Conservation (phyloP, 2,329 filamentous ascomycete genomes). For the Pseudofabraea citricarpa region DNA sequence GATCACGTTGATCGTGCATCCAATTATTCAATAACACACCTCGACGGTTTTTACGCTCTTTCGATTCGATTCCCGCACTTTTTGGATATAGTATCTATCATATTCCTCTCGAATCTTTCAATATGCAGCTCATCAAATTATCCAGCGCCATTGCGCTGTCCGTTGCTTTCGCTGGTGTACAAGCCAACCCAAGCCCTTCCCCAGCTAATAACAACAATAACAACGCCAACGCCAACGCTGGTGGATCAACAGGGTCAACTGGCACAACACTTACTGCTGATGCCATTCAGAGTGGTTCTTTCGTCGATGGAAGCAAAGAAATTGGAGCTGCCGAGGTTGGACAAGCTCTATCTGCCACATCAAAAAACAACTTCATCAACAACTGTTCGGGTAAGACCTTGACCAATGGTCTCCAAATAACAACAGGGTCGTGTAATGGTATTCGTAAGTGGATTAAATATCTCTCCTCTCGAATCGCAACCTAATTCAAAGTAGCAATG, state of each 20-base stretch:
- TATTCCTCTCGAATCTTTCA: slow-evolving; percentile 8
- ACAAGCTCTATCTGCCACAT: slow-evolving; percentile 17
- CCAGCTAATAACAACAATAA: slow-evolving; percentile 8
- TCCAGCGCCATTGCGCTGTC: slow-evolving; percentile 18
- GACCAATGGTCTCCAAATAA: slow-evolving; percentile 55
- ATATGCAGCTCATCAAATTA: slow-evolving; percentile 23
- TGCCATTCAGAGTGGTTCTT: slow-evolving; percentile 16
- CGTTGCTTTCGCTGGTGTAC: slow-evolving; percentile 13
- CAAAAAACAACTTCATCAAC: slow-evolving; percentile 25
- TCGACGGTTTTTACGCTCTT: slow-evolving; percentile 27
- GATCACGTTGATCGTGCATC: slow-evolving; percentile 32
- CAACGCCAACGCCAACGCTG: slow-evolving; percentile 4
- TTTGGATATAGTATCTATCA: slow-evolving; percentile 5
- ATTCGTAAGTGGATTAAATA: slow-evolving; percentile 12
- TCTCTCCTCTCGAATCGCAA: too few species aligned
- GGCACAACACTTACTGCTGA: slow-evolving; percentile 6
- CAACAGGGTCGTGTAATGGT: slow-evolving; percentile 53
- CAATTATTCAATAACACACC: slow-evolving; percentile 23
- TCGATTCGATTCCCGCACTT: slow-evolving; percentile 14
- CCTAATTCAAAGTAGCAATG: slow-evolving; percentile 21
- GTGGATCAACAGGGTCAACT: not conserved
- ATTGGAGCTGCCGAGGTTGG: slow-evolving; percentile 12
- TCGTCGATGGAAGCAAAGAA: slow-evolving; percentile 11
- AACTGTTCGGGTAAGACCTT: slow-evolving; percentile 31
- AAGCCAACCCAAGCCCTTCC: slow-evolving; percentile 9